These are phyloP conservation scores for Phalaenopsis aphrodite DNA, from an alignment of 106 monocot species.

Conservation along the genomic window DNA sequence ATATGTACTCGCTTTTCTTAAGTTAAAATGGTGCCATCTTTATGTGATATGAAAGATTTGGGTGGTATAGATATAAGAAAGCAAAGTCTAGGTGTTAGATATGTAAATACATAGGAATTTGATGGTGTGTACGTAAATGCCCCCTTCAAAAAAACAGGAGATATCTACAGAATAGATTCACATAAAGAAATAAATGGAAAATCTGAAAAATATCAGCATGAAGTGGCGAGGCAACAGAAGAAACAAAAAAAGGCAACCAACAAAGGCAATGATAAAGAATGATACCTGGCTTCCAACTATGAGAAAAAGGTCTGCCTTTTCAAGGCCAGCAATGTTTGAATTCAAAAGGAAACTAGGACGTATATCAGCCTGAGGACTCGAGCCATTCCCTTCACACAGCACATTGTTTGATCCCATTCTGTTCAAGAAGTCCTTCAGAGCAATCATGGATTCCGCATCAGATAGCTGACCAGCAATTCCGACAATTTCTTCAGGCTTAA, in stretches of 20 bases:
- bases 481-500: slow-evolving; percentile 89
- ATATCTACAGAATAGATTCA: background rate
- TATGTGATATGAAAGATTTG: too few relatives aligned
- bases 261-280: background rate
- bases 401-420: slow-evolving; percentile 89
- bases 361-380: slow-evolving; percentile 68
- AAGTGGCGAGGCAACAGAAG: background rate
- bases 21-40: too few relatives aligned
- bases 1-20: too few relatives aligned
- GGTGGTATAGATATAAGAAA: too few relatives aligned
- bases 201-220: background rate
- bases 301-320: slow-evolving; percentile 88
- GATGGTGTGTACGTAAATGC: too few relatives aligned
- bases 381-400: slow-evolving; percentile 85
- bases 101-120: too few relatives aligned
- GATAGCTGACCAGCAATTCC: slow-evolving; percentile 95
- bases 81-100: too few relatives aligned
- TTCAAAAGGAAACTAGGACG: slow-evolving; percentile 79
- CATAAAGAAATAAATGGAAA: background rate
- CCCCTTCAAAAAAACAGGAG: background rate
- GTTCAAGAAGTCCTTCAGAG: slow-evolving; percentile 90
- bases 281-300: slow-evolving; percentile 89
- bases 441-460: slow-evolving; percentile 99
- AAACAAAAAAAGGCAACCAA: background rate
- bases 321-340: slow-evolving; percentile 85